A percentile compares a stretch with the other conserved stretches of the same genome.
These are phyloP conservation scores for Penicillium verrucosum DNA, from an alignment of 2,329 filamentous ascomycete species.

Conservation along the genomic window DNA sequence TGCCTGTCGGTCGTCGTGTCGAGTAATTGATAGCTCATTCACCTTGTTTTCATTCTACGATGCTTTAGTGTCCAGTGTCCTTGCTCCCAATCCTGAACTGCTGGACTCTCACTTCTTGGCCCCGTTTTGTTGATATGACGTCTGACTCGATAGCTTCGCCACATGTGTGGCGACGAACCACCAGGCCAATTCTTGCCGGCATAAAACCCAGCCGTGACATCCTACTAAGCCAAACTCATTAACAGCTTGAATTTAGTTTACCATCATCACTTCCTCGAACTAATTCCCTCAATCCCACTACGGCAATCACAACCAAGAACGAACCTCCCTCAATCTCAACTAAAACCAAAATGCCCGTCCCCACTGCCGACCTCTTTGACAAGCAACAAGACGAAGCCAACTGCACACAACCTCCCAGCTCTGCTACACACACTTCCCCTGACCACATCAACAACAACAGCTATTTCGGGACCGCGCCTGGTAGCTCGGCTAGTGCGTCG, in stretches of 20 bases:
- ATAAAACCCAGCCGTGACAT: background rate
- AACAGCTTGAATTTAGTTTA: background rate
- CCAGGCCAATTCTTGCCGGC: background rate
- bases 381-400: conserved; percentile 15
- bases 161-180: conserved; percentile 5
- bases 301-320: background rate
- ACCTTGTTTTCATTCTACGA: background rate
- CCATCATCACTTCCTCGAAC: too few relatives aligned
- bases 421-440: background rate
- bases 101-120: background rate
- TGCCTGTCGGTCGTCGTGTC: background rate
- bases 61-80: background rate
- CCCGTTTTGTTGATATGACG: conserved; percentile 3
- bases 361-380: conserved; percentile 19
- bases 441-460: conserved; percentile 7
- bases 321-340: background rate
- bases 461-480: conserved; percentile 16
- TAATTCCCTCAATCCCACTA: background rate
- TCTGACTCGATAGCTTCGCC: conserved; percentile 1
- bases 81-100: background rate
- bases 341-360: conserved; percentile 22
- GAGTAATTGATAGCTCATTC: background rate
- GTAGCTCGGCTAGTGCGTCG: conserved; percentile 18
- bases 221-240: background rate
- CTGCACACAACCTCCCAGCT: conserved; percentile 5